These are phyloP conservation scores for Neopestalotiopsis rosae DNA, from an alignment of 2,329 filamentous ascomycete genomes.

Conservation along the genomic window DNA sequence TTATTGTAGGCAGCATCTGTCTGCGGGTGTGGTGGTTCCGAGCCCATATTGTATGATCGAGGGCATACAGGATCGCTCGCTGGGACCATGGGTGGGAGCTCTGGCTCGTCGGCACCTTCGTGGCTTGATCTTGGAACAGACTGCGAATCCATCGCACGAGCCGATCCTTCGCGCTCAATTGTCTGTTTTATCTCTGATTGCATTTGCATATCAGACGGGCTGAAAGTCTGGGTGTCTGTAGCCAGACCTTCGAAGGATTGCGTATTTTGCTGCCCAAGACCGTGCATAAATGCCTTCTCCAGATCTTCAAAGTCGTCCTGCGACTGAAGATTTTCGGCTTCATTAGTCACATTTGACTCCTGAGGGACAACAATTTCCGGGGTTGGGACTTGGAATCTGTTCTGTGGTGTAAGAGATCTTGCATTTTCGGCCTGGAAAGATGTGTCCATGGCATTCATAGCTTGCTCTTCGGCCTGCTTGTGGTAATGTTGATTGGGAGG, in stretches of 20 bases:
- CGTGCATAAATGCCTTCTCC: conserved; percentile 26
- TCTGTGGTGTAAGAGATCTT: conserved; percentile 1
- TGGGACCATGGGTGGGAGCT: conserved; percentile 41
- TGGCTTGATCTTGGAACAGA: conserved; percentile 25
- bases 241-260: conserved; percentile 25
- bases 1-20: conserved; percentile 60
- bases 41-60: conserved; percentile 34
- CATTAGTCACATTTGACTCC: neutral
- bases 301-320: conserved; percentile 26
- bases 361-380: neutral
- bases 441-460: neutral
- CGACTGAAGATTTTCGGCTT: conserved; percentile 21
- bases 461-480: conserved; percentile 4
- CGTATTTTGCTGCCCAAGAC: conserved; percentile 28
- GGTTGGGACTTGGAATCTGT: conserved; percentile 1
- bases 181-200: conserved; percentile 19
- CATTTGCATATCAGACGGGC: neutral
- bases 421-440: neutral
- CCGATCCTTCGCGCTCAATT: conserved; percentile 15
- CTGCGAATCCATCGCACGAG: conserved; percentile 27
- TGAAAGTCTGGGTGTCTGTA: conserved; percentile 24
- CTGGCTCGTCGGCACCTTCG: conserved; percentile 31
- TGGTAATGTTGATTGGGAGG: conserved; percentile 30
- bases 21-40: conserved; percentile 47
- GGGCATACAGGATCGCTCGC: conserved; percentile 52